These are phyloP conservation scores for Ceriops decandra DNA, from an alignment of 345 rosid species.

Conservation along the genomic window DNA sequence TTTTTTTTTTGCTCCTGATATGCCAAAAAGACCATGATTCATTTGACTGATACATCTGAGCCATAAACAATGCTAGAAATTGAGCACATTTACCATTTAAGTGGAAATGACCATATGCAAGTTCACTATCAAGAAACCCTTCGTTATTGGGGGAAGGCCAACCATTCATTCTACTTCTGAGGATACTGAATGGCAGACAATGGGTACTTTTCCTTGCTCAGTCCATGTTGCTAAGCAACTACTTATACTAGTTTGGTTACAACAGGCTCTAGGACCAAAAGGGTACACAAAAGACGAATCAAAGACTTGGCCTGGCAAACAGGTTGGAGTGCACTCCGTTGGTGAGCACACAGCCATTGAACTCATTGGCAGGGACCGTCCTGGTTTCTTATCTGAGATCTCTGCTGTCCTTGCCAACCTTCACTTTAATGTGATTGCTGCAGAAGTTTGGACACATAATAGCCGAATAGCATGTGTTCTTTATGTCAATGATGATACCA, in stretches of 20 bases:
- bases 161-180: neutral
- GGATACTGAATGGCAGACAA: neutral
- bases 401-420: conserved; percentile 76
- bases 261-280: conserved; percentile 80
- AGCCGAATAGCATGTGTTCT: conserved; percentile 73
- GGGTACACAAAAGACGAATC: conserved; percentile 43
- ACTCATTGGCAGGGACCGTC: conserved; percentile 79
- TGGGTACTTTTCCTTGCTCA: neutral
- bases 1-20: neutral
- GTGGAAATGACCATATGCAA: neutral
- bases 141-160: neutral
- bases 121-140: neutral
- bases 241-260: conserved; percentile 7
- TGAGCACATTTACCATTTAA: neutral
- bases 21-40: too few species aligned
- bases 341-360: conserved; percentile 88
- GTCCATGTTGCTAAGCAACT: neutral
- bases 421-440: conserved; percentile 71
- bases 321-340: conserved; percentile 71
- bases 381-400: conserved; percentile 85
- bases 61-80: too few species aligned
- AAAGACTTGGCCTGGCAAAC: conserved; percentile 60
- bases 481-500: conserved; percentile 65
- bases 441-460: conserved; percentile 96
- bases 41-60: too few species aligned